Evolutionary conservation across 2,329 filamentous ascomycete species (phyloP).

Genomic region (Ceratocystis diversiconidia): DNA sequence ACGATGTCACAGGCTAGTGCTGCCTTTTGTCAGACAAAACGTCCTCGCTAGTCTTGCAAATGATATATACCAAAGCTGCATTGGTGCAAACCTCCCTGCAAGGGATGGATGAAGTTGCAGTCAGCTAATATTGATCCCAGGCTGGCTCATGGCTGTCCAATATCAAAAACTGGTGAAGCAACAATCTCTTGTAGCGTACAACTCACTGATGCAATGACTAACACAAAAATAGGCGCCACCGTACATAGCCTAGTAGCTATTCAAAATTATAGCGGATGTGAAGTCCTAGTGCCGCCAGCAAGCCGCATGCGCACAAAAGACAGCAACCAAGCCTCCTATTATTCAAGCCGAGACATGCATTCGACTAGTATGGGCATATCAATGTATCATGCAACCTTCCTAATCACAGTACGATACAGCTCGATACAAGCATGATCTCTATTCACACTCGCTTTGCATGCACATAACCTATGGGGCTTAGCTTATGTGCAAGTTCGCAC

Average conservation of each 20-base stretch:
- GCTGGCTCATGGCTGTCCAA: no score
- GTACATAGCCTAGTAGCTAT: background rate
- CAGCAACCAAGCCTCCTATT: background rate
- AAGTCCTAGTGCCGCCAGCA: background rate
- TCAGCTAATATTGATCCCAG: no score
- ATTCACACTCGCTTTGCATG: background rate
- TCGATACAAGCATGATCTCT: constrained; percentile 1
- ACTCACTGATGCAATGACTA: background rate
- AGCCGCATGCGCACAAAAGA: background rate
- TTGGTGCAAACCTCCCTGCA: background rate
- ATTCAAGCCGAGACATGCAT: background rate
- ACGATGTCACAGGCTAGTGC: background rate
- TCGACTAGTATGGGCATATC: background rate
- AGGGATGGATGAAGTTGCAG: background rate
- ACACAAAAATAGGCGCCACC: background rate
- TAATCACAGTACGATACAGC: background rate
- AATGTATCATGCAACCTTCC: background rate
- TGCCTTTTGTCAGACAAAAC: background rate
- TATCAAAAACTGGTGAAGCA: background rate
- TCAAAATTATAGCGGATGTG: background rate
- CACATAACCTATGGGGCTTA: background rate
- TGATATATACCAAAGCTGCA: background rate
- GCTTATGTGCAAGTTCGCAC: background rate
- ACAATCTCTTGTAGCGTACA: background rate
- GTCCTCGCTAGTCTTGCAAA: background rate